phyloP scores from a whole-genome alignment of 208 protist genomes.

The Acanthamoeba sp. region DNA sequence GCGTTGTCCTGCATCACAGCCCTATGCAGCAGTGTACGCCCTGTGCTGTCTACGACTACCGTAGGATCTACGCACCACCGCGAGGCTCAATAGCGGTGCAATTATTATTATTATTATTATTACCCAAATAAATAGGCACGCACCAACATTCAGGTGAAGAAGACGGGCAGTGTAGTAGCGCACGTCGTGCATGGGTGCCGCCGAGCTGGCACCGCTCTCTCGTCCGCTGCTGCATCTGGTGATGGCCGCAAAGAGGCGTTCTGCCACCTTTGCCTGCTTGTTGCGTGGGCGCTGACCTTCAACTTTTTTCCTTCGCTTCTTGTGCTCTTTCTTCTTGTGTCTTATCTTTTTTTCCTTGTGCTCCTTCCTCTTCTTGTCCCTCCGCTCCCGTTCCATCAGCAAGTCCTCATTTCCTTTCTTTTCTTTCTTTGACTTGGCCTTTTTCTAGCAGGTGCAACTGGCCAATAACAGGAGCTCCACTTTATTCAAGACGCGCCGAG shows the following conservation, averaged over 20 bases:
- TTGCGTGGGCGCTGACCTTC: not conserved
- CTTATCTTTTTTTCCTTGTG: not conserved
- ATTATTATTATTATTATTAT: no score
- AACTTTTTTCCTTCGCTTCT: not conserved
- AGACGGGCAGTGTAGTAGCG: constrained; percentile 24
- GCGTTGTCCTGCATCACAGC: not conserved
- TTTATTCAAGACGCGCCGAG: no score
- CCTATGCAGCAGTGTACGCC: constrained; percentile 13
- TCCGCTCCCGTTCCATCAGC: not conserved
- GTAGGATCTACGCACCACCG: not conserved
- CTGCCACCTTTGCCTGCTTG: not conserved
- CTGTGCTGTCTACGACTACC: not conserved
- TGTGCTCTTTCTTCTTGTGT: not conserved
- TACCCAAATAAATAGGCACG: no score
- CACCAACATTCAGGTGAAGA: not conserved
- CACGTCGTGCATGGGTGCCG: not conserved
- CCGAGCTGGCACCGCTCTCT: not conserved
- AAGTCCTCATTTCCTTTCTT: not conserved
- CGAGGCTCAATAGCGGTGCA: no score
- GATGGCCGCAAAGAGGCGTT: not conserved
- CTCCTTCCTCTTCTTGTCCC: not conserved
- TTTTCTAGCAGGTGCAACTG: no score
- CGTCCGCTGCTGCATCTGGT: not conserved
- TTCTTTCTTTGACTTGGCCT: no score
- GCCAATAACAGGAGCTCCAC: no score